These are phyloP conservation scores for Zizania latifolia DNA, from an alignment of 176 grass and related monocot species.

Conservation along the genomic window DNA sequence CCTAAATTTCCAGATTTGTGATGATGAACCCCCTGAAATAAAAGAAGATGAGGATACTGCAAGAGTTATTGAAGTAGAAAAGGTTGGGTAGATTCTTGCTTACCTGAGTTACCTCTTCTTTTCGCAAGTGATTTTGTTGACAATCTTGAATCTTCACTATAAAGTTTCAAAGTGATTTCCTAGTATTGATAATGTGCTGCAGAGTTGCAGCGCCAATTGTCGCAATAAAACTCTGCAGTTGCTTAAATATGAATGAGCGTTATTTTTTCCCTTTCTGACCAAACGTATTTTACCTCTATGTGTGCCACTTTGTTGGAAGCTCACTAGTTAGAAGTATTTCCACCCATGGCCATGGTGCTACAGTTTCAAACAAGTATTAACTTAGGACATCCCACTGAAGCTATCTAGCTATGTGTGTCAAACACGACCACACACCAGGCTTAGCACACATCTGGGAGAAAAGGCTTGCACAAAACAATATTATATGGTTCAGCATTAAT, in stretches of 20 bases:
- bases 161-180: conserved; percentile 11
- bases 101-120: conserved; percentile 6
- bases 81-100: conserved; percentile 45
- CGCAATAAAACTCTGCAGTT: conserved; percentile 1
- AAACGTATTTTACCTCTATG: not conserved
- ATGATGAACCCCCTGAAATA: conserved; percentile 69
- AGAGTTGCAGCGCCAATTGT: not conserved
- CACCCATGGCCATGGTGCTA: not conserved
- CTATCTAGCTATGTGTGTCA: not conserved
- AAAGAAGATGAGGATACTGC: conserved; percentile 85
- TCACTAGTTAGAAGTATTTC: not conserved
- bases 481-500: not conserved
- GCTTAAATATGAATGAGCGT: not conserved
- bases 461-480: not conserved
- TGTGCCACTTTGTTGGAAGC: not conserved
- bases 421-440: not conserved
- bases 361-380: not conserved
- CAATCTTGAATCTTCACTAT: not conserved
- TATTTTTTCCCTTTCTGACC: not conserved
- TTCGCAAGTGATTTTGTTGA: not conserved
- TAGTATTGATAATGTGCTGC: conserved; percentile 1
- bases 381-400: not conserved
- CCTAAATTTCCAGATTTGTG: conserved; percentile 55
- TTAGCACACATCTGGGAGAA: not conserved
- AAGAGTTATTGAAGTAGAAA: conserved; percentile 46